Conservation (phyloP, 352 stramenopile species). For the Globisporangium spiculum region DNA sequence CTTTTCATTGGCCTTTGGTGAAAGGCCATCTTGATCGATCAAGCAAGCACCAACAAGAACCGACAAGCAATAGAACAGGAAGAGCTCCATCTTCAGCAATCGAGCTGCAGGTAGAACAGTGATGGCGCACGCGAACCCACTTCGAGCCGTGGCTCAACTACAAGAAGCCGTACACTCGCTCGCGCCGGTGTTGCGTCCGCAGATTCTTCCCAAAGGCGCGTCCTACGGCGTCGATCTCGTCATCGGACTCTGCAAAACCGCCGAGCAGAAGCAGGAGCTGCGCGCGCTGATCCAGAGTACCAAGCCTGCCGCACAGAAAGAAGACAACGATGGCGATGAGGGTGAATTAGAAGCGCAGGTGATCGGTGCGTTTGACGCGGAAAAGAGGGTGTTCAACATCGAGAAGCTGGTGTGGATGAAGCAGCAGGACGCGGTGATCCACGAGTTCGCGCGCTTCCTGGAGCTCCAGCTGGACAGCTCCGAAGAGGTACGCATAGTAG, state of each 20-base stretch:
- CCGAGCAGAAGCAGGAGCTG: slow-evolving; percentile 57
- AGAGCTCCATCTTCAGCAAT: not conserved
- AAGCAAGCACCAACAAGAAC: not conserved
- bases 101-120: not conserved
- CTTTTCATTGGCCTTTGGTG: not conserved
- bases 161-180: slow-evolving; percentile 52
- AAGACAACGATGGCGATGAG: slow-evolving; percentile 7
- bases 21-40: not conserved
- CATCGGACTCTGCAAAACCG: slow-evolving; percentile 54
- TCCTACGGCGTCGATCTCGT: slow-evolving; percentile 66
- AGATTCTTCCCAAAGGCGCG: slow-evolving; percentile 63
- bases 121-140: slow-evolving; percentile 29
- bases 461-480: slow-evolving; percentile 66
- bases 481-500: slow-evolving; percentile 25
- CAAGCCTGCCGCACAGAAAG: slow-evolving; percentile 25
- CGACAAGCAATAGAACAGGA: not conserved
- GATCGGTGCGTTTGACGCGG: slow-evolving; percentile 54
- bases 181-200: slow-evolving; percentile 51
- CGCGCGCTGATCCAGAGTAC: slow-evolving; percentile 36
- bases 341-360: slow-evolving; percentile 33
- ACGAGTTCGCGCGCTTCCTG: slow-evolving; percentile 73
- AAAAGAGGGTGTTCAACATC: slow-evolving; percentile 57
- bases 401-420: slow-evolving; percentile 68
- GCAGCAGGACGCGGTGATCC: slow-evolving; percentile 52
- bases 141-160: slow-evolving; percentile 62